Evolutionary conservation across 2,329 filamentous ascomycete species (phyloP), one percentile per base, ranked within the genome.

Genomic region (Beauveria sp.): DNA sequence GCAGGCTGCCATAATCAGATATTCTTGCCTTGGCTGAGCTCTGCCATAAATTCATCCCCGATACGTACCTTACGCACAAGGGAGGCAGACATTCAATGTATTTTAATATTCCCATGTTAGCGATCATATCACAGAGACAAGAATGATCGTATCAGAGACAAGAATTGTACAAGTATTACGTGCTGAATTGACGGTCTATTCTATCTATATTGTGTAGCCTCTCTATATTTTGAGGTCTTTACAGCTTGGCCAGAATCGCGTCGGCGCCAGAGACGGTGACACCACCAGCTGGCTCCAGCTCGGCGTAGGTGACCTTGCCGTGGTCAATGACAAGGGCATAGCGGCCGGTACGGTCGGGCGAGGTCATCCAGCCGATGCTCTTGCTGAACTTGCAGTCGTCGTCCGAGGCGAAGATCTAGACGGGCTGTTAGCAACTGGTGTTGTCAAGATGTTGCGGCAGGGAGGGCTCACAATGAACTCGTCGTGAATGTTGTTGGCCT

Each of bases 321-420:
- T 96, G 81, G 77, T 93, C 91, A 67, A 96, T 77, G 69, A 93
- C 79, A 74, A 96, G 83, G 69, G 89, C 91, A 79, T 90, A 96
- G 65, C 91, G 84, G 65, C 83, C 86, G 66, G 89, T 92, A 66
- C 91, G 84, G 71, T 31, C 40, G 18, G 90, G 88, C 63, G 87
- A 88, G 52, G 84, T 79, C 66, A 82, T 83, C 91, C 91, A 96
- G 74, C 88, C 91, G 68, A 93, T 83, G 72, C 81, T 82, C 80
- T 88, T 87, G 75, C 86, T 88, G 83, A 96, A 96, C 70, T 84
- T 85, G 67, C 85, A 82, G 61, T 75, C 77, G 67, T 75, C 71
- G 75, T 96, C 91, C 69, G 85, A 87, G 71, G 91, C 83, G 80
- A 96, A 95, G 69, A 95, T 81, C 81, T 84, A 50, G 28, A 34